Evolutionary conservation across 164 flowering plant genomes (phyloP).

Genomic region (Chloranthus sessilifolius): DNA sequence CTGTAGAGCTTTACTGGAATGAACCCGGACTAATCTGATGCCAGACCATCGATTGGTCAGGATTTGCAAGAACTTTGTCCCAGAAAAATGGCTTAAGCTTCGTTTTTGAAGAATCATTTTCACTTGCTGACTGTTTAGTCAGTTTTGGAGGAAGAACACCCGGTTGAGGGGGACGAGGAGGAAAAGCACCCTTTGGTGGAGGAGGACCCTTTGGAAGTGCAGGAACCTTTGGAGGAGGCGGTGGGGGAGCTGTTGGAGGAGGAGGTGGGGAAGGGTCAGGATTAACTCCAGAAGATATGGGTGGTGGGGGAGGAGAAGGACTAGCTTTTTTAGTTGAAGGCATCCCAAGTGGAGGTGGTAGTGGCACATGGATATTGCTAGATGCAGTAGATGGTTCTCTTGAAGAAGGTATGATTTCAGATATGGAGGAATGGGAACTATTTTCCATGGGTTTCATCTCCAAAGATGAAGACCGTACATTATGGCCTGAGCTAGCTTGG

Average conservation of each 20-base stretch:
- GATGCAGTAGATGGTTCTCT: slow-evolving; percentile 11
- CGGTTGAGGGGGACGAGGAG: slow-evolving; percentile 64
- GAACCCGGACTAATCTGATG: slow-evolving; percentile 82
- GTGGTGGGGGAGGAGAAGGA: slow-evolving; percentile 24
- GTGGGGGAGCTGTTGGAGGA: slow-evolving; percentile 24
- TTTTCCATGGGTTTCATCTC: slow-evolving; percentile 14
- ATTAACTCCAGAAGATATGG: slow-evolving; percentile 18
- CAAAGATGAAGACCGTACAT: slow-evolving; percentile 18
- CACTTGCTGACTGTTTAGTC: slow-evolving; percentile 31
- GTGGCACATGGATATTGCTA: slow-evolving; percentile 30
- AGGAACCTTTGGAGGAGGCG: slow-evolving; percentile 39
- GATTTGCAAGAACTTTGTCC: slow-evolving; percentile 87
- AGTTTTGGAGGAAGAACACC: slow-evolving; percentile 19
- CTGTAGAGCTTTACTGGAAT: slow-evolving; percentile 94
- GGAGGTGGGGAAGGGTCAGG: slow-evolving; percentile 34
- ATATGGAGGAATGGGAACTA: not conserved
- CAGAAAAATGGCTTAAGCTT: slow-evolving; percentile 91
- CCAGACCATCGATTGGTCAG: slow-evolving; percentile 94
- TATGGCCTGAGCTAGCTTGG: slow-evolving; percentile 12
- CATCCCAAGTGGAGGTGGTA: slow-evolving; percentile 20
- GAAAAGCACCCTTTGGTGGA: no score
- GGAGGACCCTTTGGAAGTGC: slow-evolving; percentile 32
- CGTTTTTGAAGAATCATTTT: slow-evolving; percentile 51
- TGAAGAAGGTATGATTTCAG: slow-evolving; percentile 7
- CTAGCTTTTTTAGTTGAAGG: slow-evolving; percentile 11